Evolutionary conservation across 148 eudicot species (phyloP), one percentile per base, ranked within the genome.

Genomic region (Rhododendron simsii): DNA sequence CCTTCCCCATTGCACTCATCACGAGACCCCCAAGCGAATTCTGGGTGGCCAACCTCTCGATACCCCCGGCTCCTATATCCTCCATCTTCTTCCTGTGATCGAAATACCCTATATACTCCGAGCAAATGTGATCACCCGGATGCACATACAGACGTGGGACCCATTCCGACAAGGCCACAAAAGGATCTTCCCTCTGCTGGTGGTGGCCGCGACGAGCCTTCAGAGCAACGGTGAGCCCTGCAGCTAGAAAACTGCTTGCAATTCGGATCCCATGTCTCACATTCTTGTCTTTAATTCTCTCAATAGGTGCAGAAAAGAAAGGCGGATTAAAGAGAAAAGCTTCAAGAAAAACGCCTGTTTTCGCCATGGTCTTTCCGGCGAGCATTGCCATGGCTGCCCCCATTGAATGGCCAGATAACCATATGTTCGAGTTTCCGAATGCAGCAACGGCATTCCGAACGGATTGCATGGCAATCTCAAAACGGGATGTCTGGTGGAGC

Each of bases 361-460:
- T 91, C 0, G 98, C 99, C 94, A 94, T 94, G 80, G 90, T 94
- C 87, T 94, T 97, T 2, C 99, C 99, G n/a, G 94, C 91, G 41
- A 94, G 94, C 89, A 95, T 87, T 41, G 93, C 96, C 93, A 97
- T 93, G 84, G 98, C 96, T 35, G 99, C 93, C 80, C 99, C 99
- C 10, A 97, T 86, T 45, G 99, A 97, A 84, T 93, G 97, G n/a
- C 99, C 99, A 21, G 98, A 87, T 86, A 95, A 55, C 98, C 98
- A 96, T 14, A 95, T 82, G 35, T 86, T 90, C 45, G 85, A 83
- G 41, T 89, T 87, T 81, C 96, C 95, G 79, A 90, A 90, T 18
- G 65, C 65, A 59, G 98, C 98, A 67, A 95, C 98, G 35, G 85
- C 69, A 61, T 93, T 89, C 37, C 98, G 87, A 18, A 94, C 95